Percentiles rank a stretch among this genome's conserved stretches.
phyloP scores from a whole-genome alignment of 805 yeast species.

The Sugiyamaella smithiae region DNA sequence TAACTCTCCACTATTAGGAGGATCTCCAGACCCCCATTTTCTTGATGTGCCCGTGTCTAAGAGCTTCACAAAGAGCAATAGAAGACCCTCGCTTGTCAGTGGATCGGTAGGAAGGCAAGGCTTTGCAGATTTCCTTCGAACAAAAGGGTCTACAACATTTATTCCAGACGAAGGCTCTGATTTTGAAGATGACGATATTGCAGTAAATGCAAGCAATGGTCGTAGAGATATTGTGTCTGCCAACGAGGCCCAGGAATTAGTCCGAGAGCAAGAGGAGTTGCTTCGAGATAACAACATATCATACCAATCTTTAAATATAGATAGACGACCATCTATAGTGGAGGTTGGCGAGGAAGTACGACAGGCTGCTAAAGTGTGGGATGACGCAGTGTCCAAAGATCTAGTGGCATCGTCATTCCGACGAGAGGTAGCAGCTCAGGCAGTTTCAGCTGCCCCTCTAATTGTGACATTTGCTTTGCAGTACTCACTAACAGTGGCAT shows the following conservation, averaged over 20 bases:
- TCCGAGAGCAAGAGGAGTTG: constrained; percentile 31
- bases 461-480: constrained; percentile 69
- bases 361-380: constrained; percentile 30
- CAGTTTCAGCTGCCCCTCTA: constrained; percentile 46
- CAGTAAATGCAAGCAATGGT: constrained; percentile 20
- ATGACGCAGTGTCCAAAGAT: constrained; percentile 31
- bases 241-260: constrained; percentile 29
- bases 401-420: constrained; percentile 26
- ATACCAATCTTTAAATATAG: constrained; percentile 1
- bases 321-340: constrained; percentile 6
- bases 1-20: neutral
- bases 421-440: constrained; percentile 31
- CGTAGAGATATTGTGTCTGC: constrained; percentile 23
- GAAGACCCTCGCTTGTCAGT: constrained; percentile 23
- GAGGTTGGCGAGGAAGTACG: constrained; percentile 19
- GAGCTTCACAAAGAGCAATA: constrained; percentile 23
- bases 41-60: constrained; percentile 19
- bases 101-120: constrained; percentile 31
- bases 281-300: constrained; percentile 25
- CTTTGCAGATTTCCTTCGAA: constrained; percentile 22
- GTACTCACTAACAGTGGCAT: constrained; percentile 69
- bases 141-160: constrained; percentile 2
- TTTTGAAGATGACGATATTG: constrained; percentile 20
- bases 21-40: neutral
- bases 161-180: constrained; percentile 22